Evolutionary conservation across 2,329 filamentous ascomycete genomes (phyloP).

Genomic region (Hortaea werneckii): DNA sequence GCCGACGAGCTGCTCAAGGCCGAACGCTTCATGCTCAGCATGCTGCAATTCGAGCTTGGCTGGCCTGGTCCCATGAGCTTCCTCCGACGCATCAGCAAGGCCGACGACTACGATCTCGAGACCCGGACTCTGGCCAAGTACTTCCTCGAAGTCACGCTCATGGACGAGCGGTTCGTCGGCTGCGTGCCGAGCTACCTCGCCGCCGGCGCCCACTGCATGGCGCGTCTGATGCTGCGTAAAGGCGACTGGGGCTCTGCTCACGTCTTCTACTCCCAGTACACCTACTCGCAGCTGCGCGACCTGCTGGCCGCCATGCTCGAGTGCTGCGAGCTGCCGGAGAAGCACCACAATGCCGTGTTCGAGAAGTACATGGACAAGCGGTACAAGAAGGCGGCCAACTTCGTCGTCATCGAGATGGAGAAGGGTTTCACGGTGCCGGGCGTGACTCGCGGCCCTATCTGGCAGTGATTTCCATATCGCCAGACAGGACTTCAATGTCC

Average conservation of each 20-base stretch:
- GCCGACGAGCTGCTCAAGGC: conserved; percentile 91
- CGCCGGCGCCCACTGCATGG: conserved; percentile 84
- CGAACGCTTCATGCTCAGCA: conserved; percentile 94
- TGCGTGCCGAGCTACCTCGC: conserved; percentile 83
- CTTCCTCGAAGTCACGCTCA: conserved; percentile 90
- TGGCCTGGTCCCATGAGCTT: conserved; percentile 99
- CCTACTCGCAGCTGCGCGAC: conserved; percentile 69
- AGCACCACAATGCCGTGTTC: conserved; percentile 77
- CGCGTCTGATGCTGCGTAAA: conserved; percentile 79
- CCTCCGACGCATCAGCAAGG: conserved; percentile 90
- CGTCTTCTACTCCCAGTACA: conserved; percentile 89
- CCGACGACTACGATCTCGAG: conserved; percentile 93
- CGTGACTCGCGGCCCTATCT: background rate
- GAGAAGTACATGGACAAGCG: conserved; percentile 85
- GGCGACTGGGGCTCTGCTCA: conserved; percentile 79
- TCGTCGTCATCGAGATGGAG: conserved; percentile 65
- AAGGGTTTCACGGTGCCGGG: conserved; percentile 46
- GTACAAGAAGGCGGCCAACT: conserved; percentile 74
- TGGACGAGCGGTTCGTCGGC: conserved; percentile 95
- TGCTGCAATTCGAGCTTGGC: conserved; percentile 89
- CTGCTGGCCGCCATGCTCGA: conserved; percentile 71
- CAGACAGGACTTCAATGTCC: background rate
- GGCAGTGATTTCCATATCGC: background rate
- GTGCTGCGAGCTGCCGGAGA: conserved; percentile 70
- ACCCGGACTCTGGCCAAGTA: conserved; percentile 95